Evolutionary conservation across 768 basidiomycete species (phyloP).

Genomic region (Leccinellum luteum): DNA sequence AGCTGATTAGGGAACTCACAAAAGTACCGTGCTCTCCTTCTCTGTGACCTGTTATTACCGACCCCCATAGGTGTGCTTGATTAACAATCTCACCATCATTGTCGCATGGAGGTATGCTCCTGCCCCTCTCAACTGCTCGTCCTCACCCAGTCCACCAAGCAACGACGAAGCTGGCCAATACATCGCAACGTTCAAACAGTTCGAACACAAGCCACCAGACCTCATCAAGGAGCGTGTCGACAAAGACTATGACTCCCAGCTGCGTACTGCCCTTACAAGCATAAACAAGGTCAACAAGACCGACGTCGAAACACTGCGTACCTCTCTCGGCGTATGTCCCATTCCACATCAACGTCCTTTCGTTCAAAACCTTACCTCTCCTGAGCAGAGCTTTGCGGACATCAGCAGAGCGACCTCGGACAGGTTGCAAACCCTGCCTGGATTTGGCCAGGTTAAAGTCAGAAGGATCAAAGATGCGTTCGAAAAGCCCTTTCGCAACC

Average conservation of each 20-base stretch:
- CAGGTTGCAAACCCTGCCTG: slow-evolving; percentile 80
- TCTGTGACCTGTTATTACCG: slow-evolving; percentile 4
- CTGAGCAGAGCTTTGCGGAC: slow-evolving; percentile 79
- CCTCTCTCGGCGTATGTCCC: slow-evolving; percentile 81
- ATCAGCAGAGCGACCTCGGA: slow-evolving; percentile 73
- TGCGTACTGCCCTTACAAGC: slow-evolving; percentile 80
- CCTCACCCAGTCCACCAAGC: slow-evolving; percentile 37
- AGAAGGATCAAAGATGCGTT: slow-evolving; percentile 89
- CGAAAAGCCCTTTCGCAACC: slow-evolving; percentile 80
- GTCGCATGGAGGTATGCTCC: slow-evolving; percentile 82
- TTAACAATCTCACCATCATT: slow-evolving; percentile 91
- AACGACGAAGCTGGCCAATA: slow-evolving; percentile 92
- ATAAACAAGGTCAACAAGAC: slow-evolving; percentile 97
- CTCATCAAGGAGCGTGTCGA: slow-evolving; percentile 94
- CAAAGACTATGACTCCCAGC: slow-evolving; percentile 79
- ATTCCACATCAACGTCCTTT: background rate
- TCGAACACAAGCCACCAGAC: slow-evolving; percentile 90
- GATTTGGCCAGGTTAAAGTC: slow-evolving; percentile 93
- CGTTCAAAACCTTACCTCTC: background rate
- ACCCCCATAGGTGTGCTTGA: slow-evolving; percentile 62
- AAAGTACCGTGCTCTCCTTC: slow-evolving; percentile 47
- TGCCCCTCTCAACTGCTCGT: background rate
- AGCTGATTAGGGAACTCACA: slow-evolving; percentile 88
- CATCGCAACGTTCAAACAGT: slow-evolving; percentile 87
- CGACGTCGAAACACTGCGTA: slow-evolving; percentile 88